Evolutionary conservation across 139 green algal species (phyloP), one percentile per base, ranked within the genome.

Genomic region (Diplosphaera chodatii): DNA sequence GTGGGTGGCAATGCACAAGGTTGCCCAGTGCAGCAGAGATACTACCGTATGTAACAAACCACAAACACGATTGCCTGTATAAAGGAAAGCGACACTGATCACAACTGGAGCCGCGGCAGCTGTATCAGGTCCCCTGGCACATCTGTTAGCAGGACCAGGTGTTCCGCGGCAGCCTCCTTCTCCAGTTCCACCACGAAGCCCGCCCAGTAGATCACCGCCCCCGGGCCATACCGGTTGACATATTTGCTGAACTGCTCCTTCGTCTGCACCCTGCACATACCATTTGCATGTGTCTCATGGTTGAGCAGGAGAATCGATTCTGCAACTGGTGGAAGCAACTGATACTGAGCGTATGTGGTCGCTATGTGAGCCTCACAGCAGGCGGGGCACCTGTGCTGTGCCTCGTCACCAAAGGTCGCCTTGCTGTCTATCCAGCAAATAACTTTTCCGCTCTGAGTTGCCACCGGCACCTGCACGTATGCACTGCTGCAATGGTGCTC

Each of bases 391-490:
- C 68, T 69, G 73, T 96, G 89, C 25, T 73, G 85, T 37, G 82
- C 74, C 22, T 85, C 80, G 72, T 96, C 89, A 1, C 90, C 88
- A 89, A 97, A 97, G 15, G 86, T 93, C 20, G 92, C 92, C 82
- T 97, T 97, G 88, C 83, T 92, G 86, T 97, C 92, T 64, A 97
- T 93, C 92, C 92, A 97, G 69, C 89, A 80, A 23, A 97, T 87
- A 0, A 96, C 63, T 16, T 74, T 78, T 1, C 82, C 84, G n/a
- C 65, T 31, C 48, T 93, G 78, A 21, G 48, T 59, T 20, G 77
- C 73, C 21, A 96, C 82, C 0, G 90, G 90, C 23, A 96, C 81
- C 85, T 90, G 82, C 28, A 64, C n/a, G n/a, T n/a, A n/a, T n/a
- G n/a, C n/a, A n/a, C n/a, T n/a, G n/a, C n/a, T n/a, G n/a, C n/a